Base-by-base conservation (phyloP, 2,329 filamentous ascomycete species). In the Diaporthe vaccinii region DNA sequence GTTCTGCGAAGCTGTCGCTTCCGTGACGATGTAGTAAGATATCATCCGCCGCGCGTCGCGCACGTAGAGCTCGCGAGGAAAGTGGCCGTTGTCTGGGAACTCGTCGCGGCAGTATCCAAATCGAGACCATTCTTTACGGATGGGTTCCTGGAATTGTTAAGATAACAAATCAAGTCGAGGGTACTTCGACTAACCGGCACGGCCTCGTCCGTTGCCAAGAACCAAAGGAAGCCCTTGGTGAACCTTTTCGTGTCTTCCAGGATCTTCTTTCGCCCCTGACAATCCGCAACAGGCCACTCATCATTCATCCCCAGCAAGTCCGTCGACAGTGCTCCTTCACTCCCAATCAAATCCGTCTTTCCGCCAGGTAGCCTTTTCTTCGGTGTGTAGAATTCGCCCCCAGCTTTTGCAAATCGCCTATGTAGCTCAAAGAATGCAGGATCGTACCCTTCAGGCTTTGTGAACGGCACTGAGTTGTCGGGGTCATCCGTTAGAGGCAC, bases 21-120 rank as follows among this genome's bases (percentile, higher is more conserved):
- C 4, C n/a, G 34, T 61, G 14, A 61, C 2, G 3, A 41, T 28
- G 22, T 61, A 41, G 58, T 61, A 36, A 2, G 58, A 41, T n/a
- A 61, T 39, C 58, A 61, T 61, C 5, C 58, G 78, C n/a, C 80
- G 74, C 22, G 76, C 79, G 44, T 81, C 80, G 15, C 80, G 80
- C 36, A 82, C 78, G 74, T 82, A 81, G 28, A 82, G 74, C 62
- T 80, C 74, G 41, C 78, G 71, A 6, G 80, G 80, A 53, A 80
- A 82, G 73, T 80, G 72, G 22, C 72, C 77, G 65, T 82, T 81
- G 46, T 78, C 77, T 2, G 72, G 75, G 71, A 80, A 82, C 76
- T 82, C 79, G 39, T 82, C 80, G 41, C 74, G 76, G 61, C 75
- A 78, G 59, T 80, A 80, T 6, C 80, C 80, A 59, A 76, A 78